Evolutionary conservation across 2,329 filamentous ascomycete genomes (phyloP).

Genomic region (Calonectria crousiana): DNA sequence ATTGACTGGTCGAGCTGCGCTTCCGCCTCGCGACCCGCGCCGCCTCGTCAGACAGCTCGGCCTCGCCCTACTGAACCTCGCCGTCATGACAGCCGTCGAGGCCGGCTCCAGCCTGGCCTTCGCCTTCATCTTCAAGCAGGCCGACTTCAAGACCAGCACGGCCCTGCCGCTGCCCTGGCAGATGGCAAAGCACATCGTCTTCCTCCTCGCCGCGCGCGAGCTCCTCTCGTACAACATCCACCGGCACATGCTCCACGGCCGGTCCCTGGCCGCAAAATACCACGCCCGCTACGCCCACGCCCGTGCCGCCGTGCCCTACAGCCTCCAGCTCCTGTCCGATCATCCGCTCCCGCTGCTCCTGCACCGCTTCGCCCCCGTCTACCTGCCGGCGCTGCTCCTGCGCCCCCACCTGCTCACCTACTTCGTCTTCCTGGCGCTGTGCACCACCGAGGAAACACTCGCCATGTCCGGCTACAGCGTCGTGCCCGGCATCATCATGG

Average conservation of each 20-base stretch:
- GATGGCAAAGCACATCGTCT: constrained; percentile 61
- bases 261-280: constrained; percentile 53
- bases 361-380: constrained; percentile 73
- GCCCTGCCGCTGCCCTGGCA: constrained; percentile 66
- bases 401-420: constrained; percentile 81
- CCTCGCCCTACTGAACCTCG: constrained; percentile 61
- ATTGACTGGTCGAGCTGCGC: constrained; percentile 65
- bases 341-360: constrained; percentile 75
- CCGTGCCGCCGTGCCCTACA: constrained; percentile 67
- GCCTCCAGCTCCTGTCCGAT: constrained; percentile 74
- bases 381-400: constrained; percentile 73
- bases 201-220: constrained; percentile 63
- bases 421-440: constrained; percentile 72
- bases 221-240: constrained; percentile 80
- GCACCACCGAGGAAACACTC: constrained; percentile 75
- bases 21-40: constrained; percentile 59
- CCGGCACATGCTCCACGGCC: constrained; percentile 75
- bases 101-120: constrained; percentile 55
- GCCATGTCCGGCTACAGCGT: constrained; percentile 76
- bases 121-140: constrained; percentile 47
- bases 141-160: constrained; percentile 62
- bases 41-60: constrained; percentile 51
- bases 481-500: constrained; percentile 65
- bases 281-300: constrained; percentile 64
- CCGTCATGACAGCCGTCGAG: constrained; percentile 58